Evolutionary conservation across 2,329 filamentous ascomycete genomes (phyloP).

Genomic region (Arthrobotrys iridis): DNA sequence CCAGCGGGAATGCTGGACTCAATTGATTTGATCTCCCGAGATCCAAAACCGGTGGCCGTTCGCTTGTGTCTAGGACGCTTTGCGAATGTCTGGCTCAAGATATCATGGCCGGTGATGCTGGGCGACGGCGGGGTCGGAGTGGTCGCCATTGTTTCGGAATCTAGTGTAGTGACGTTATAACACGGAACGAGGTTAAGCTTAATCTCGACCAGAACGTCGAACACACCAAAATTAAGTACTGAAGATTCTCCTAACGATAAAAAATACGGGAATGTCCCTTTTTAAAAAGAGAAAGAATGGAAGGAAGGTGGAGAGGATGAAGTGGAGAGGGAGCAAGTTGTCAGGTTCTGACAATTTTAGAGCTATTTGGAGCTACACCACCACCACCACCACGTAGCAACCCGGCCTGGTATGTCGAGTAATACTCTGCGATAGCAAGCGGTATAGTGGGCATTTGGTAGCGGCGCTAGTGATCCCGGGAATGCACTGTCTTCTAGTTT

Average conservation of each 20-base stretch:
- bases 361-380: slow-evolving; percentile 29
- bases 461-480: slow-evolving; percentile 30
- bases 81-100: slow-evolving; percentile 81
- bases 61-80: slow-evolving; percentile 95
- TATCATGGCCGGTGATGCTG: slow-evolving; percentile 57
- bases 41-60: slow-evolving; percentile 92
- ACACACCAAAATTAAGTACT: not conserved
- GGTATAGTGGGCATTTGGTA: slow-evolving; percentile 28
- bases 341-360: slow-evolving; percentile 32
- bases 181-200: slow-evolving; percentile 6
- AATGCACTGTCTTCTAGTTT: slow-evolving; percentile 37
- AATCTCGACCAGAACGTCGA: slow-evolving; percentile 19
- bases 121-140: slow-evolving; percentile 56
- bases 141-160: slow-evolving; percentile 31
- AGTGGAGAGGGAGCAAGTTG: slow-evolving; percentile 33
- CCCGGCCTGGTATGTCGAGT: slow-evolving; percentile 32
- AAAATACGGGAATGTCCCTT: not conserved
- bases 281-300: not conserved
- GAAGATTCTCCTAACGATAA: slow-evolving; percentile 3
- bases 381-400: slow-evolving; percentile 35
- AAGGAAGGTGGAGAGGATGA: not conserved
- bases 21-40: slow-evolving; percentile 89
- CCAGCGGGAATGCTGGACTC: slow-evolving; percentile 66
- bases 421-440: slow-evolving; percentile 43
- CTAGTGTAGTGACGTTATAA: slow-evolving; percentile 39